Conservation (phyloP, 495 filamentous ascomycete species). For the Neurospora pannonica region DNA sequence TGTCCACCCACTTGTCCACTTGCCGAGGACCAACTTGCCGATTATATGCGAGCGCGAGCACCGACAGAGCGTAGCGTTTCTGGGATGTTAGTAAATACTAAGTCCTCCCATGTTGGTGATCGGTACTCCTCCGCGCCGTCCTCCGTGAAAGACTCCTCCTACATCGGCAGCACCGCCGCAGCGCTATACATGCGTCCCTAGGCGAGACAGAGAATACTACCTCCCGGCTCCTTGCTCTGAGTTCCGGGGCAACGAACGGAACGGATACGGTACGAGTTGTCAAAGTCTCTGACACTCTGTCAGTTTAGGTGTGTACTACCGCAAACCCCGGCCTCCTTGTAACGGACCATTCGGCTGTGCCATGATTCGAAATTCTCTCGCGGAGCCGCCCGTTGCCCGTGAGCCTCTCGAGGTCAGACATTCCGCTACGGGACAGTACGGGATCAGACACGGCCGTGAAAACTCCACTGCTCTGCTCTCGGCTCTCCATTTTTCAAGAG, state of each 20-base stretch:
- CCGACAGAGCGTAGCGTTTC: background rate
- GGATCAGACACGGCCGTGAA: background rate
- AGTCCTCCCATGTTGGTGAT: background rate
- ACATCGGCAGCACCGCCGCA: background rate
- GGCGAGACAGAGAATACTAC: background rate
- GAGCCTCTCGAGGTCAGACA: background rate
- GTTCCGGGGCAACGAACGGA: background rate
- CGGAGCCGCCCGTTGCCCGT: background rate
- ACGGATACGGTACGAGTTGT: background rate
- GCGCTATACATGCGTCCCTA: background rate
- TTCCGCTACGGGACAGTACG: background rate
- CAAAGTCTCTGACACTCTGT: background rate
- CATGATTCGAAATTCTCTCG: background rate
- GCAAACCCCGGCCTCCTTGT: background rate
- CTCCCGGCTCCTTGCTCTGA: background rate
- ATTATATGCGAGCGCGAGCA: background rate
- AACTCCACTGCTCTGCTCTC: background rate
- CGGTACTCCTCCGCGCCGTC: background rate
- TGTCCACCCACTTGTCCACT: background rate
- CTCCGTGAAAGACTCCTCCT: background rate
- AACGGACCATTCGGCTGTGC: background rate
- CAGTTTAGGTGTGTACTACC: background rate
- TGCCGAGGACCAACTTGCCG: background rate
- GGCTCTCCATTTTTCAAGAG: background rate
- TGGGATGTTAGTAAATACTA: background rate